phyloP scores from a whole-genome alignment of 257 asterid species.

The Solanum bulbocastanum region DNA sequence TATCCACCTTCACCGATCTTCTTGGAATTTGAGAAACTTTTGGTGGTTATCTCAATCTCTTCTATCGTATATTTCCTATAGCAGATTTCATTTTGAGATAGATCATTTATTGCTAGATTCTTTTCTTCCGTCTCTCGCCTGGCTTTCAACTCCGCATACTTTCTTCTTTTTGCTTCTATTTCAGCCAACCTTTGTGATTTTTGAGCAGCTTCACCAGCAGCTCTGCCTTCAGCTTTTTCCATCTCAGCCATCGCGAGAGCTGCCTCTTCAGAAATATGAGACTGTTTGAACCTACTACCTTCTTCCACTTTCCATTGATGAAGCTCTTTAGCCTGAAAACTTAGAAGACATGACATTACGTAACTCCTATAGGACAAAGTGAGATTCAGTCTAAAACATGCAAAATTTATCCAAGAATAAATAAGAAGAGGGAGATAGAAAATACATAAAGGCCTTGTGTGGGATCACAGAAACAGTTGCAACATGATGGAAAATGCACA shows the following conservation, averaged over 20 bases:
- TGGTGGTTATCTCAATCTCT: constrained; percentile 14
- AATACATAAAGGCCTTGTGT: too few species aligned
- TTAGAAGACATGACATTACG: neutral
- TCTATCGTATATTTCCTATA: constrained; percentile 12
- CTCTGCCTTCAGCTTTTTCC: constrained; percentile 9
- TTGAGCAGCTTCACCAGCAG: constrained; percentile 9
- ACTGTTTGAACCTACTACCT: neutral
- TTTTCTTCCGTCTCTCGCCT: constrained; percentile 4
- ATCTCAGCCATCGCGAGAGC: constrained; percentile 3
- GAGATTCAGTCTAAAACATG: neutral
- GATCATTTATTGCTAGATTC: neutral
- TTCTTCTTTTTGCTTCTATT: constrained; percentile 6
- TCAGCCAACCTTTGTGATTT: constrained; percentile 13
- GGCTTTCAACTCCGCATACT: constrained; percentile 8
- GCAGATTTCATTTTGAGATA: neutral
- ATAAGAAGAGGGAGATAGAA: neutral
- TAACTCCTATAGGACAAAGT: neutral
- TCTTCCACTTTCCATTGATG: constrained; percentile 12
- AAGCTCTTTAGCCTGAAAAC: constrained; percentile 11
- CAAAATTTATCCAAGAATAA: neutral
- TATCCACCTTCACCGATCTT: constrained; percentile 14
- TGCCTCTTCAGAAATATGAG: constrained; percentile 7
- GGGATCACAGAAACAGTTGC: neutral
- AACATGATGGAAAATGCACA: neutral
- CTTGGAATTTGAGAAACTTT: constrained; percentile 6